Base-by-base conservation (phyloP, 2,329 filamentous ascomycete species). In the Trichoderma atrobrunneum region DNA sequence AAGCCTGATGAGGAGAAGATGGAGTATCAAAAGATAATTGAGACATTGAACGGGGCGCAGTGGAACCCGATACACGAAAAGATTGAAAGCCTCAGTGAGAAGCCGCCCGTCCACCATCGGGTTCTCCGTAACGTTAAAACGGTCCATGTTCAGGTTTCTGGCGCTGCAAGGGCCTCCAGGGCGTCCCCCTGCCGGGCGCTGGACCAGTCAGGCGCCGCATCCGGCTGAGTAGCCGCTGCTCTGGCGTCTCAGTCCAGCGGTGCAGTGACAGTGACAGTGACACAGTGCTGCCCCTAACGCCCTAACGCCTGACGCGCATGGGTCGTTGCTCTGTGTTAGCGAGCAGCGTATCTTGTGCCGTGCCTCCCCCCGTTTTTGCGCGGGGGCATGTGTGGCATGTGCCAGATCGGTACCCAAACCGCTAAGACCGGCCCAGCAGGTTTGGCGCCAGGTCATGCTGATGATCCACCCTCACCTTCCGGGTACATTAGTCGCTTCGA, bases 321-420 rank as follows among this genome's bases (percentile, higher is more conserved):
- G 61, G 32, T 43, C 48, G 61, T 51, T 66, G 70, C 62, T 16
- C 51, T 21, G 63, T 70, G 71, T 72, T 72, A 72, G 66, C 59
- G 36, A 48, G 26, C 32, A 18, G 51, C 36, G 71, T 72, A 70
- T 54, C 48, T 21, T 24, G 48, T 24, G n/a, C 64, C 64, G 57
- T 39, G n/a, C 48, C 30, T 28, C 62, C 54, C n/a, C 24, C 60
- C 43, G n/a, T 11, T 24, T 21, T 12, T 54, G n/a, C 6, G 21
- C 51, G 60, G n/a, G 30, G 30, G 14, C 34, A 36, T 36, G 14
- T 36, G 34, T 12, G 34, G 39, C 54, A 60, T 43, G 32, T 18
- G 26, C 30, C 39, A 24, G 36, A 64, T 57, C 43, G 48, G 54
- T 72, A 72, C 70, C 56, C 56, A 39, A 63, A 28, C 11, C 59